A percentile compares a stretch with the other conserved stretches of the same genome.
Evolutionary conservation across 495 filamentous ascomycete genomes (phyloP).

Genomic region (Annulohypoxylon maeteangense): DNA sequence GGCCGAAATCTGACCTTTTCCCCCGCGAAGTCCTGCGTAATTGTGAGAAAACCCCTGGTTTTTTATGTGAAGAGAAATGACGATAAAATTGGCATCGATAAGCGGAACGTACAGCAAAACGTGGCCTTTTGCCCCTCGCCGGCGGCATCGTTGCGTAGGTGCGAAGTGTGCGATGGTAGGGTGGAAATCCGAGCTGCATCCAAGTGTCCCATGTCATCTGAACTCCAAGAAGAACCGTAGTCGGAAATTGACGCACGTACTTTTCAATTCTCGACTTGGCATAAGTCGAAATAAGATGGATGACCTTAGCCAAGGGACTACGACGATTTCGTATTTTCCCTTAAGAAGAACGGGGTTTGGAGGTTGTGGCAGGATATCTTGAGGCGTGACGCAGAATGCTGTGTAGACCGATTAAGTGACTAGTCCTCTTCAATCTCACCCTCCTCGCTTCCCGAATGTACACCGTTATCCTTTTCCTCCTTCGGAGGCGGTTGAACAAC

Average conservation of each 20-base stretch:
- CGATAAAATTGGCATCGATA: not conserved
- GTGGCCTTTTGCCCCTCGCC: not conserved
- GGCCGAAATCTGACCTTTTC: not conserved
- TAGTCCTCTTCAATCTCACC: constrained; percentile 97
- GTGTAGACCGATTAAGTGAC: constrained; percentile 13
- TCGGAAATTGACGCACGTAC: constrained; percentile 46
- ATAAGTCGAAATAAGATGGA: not conserved
- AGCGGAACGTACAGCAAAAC: constrained; percentile 19
- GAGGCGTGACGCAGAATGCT: not conserved
- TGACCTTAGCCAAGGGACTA: too few species aligned
- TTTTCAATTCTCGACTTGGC: constrained; percentile 29
- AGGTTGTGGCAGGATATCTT: not conserved
- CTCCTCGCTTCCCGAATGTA: constrained; percentile 92
- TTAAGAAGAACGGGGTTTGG: not conserved
- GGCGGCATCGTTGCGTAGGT: not conserved
- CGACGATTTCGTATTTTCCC: not conserved
- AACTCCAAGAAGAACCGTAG: constrained; percentile 41
- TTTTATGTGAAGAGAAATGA: not conserved
- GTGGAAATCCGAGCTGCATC: constrained; percentile 28
- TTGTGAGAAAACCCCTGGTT: constrained; percentile 37
- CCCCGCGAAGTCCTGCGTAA: constrained; percentile 29
- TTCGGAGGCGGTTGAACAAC: constrained; percentile 58
- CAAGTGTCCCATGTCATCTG: constrained; percentile 43
- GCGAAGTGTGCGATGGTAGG: not conserved
- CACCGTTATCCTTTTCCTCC: constrained; percentile 73